Evolutionary conservation across 176 grass and related monocot genomes (phyloP), one percentile per base, ranked within the genome.

Genomic region (Tuctoria greenei): DNA sequence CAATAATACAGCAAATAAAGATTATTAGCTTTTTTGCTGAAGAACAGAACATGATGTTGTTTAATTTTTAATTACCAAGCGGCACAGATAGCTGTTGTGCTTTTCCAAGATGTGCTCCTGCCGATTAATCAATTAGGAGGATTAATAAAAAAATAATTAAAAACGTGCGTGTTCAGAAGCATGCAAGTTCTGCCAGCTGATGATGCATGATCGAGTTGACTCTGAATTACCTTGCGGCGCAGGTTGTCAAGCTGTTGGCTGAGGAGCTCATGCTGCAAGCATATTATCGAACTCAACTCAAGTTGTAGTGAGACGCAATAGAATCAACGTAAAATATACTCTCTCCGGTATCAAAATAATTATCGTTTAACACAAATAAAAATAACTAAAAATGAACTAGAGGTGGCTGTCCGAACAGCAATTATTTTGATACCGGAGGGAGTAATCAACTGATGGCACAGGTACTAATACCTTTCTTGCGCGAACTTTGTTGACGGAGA

Each of bases 101-200:
- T 92, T 86, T 78, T 92, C 93, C 80, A 96, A 77, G 73, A 96
- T 83, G 72, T 96, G 93, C 39, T 87, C 93, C 93, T 96, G 77
- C 46, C 13, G n/a, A 72, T 56, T 62, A 16, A 65, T 25, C 4
- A 26, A 72, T 55, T 54, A 8, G 3, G 3, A 31, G 31, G 31
- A 61, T 61, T 16, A 61, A 13, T 34, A 15, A 5, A 23, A 4
- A 5, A 9, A 21, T 8, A 21, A 10, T 3, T 1, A 26, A 13
- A 5, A 31, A 10, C 1, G 1, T 2, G 5, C 18, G 59, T 18
- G 35, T 62, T 8, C 27, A 62, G 18, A 35, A 35, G 15, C 31
- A 63, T 37, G 34, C 0, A 64, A 20, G 61, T 0, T 64, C 15
- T 36, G 7, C 20, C n/a, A 31, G 31, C 31, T 31, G 31, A 31